Evolutionary conservation across 345 rosid genomes (phyloP), one percentile per base, ranked within the genome.

Genomic region (Ailanthus altissimus): DNA sequence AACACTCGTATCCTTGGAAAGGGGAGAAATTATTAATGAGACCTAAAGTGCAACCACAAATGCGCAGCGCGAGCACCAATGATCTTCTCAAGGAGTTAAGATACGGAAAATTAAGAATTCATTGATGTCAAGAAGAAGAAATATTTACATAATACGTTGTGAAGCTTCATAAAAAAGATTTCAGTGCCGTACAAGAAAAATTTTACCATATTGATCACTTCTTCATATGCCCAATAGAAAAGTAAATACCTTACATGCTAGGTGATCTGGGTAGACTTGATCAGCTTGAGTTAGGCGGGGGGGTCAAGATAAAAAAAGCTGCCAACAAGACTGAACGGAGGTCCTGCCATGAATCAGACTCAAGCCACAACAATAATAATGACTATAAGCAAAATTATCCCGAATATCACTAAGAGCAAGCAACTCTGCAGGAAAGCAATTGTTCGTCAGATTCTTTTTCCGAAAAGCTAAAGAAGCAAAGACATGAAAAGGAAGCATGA

Each of bases 351-450:
- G 20, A 46, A 20, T 5, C 43, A 6, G n/a, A 73, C 28, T 87
- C 86, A 91, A 38, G 88, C 88, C 84, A 86, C 84, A 2, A 91
- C 79, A 10, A 89, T 84, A 67, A 89, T 81, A 69, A 89, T 70
- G 74, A 91, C 89, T 72, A 91, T 91, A 77, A 89, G 83, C 79
- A 91, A 77, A 60, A 87, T 79, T 67, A 89, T 86, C 79, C 93
- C 95, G 50, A 91, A 91, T 28, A 91, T 91, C 80, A 91, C 80
- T 36, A 91, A 63, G 53, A 91, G 92, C 84, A 91, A 82, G 80
- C 95, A 91, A 21, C 83, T 75, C 95, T 91, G 95, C 89, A 88
- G 40, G 12, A 47, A 72, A 73, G 68, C 18, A 36, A 20, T 28
- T 57, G 32, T 23, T 64, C 13, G 42, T 77, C 64, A 77, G 28